Evolutionary conservation across 176 grass and related monocot species (phyloP).

Genomic region (Carex myosuroides): DNA sequence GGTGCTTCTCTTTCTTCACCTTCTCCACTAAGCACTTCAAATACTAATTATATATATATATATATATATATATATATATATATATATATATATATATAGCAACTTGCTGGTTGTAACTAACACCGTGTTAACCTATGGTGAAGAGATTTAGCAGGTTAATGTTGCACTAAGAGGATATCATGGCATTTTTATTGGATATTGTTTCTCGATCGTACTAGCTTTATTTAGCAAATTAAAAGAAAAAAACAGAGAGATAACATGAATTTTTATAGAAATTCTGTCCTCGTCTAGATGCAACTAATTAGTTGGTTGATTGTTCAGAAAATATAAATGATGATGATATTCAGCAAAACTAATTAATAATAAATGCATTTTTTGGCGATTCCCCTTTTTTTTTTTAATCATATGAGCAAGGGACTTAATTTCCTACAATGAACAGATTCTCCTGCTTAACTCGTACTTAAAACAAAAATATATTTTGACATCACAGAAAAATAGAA

Average conservation of each 20-base stretch:
- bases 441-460: no score
- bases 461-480: no score
- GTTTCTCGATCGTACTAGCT: neutral
- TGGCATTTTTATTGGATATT: neutral
- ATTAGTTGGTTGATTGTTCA: neutral
- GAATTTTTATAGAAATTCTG: neutral
- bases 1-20: neutral
- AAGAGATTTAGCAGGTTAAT: neutral
- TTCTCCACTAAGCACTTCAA: neutral
- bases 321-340: neutral
- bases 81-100: neutral
- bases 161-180: neutral
- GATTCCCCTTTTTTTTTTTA: neutral
- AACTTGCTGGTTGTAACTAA: neutral
- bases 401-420: neutral
- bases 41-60: neutral
- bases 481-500: no score
- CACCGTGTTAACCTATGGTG: neutral
- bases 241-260: no score
- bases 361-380: no score
- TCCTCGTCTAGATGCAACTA: neutral
- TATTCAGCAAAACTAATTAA: no score
- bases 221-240: constrained; percentile 2
- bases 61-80: neutral
- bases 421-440: no score